Evolutionary conservation across 176 grass and related monocot species (phyloP), one percentile per base, ranked within the genome.

Genomic region (Ensete glaucum): DNA sequence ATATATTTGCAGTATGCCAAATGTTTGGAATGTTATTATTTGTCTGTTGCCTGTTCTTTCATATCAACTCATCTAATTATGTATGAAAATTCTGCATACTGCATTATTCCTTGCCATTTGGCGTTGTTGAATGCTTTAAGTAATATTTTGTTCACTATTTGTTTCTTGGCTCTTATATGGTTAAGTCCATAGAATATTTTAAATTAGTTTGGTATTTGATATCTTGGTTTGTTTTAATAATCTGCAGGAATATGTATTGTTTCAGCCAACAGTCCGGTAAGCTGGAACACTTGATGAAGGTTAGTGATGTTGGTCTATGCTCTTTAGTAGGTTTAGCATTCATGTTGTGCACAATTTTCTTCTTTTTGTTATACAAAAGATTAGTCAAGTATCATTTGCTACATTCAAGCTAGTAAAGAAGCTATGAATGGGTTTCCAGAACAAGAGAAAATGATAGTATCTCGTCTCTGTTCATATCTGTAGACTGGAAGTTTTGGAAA

Each of bases 241-340:
- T 79, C 77, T 54, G 77, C 80, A 99, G 96, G 91, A 95, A 91
- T 76, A 83, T 99, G 77, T 89, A 99, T 83, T 99, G 96, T 88
- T 99, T 99, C 84, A 95, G 96, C 49, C 64, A 89, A 58, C 96
- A 94, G 20, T 94, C 96, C 16, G 86, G 96, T 59, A 99, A 99
- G 74, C 88, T 99, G 65, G 96, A 99, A 69, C 91, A 99, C 91
- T 84, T 91, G 78, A 88, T 99, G 88, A 91, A 99, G 96, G 96
- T 99, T 24, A 79, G 84, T 73, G 75, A 67, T 69, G 9, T 53
- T 64, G 50, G 64, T 58, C 54, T 53, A 76, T 11, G 13, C 22
- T 81, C 17, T 73, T 49, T 23, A 50, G 21, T 68, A 50, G 9
- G 29, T 67, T 11, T 86, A 43, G 58, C 54, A 27, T 73, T 21